Conservation (phyloP, 148 eudicot species). For the Tetragonia tetragonoides region DNA sequence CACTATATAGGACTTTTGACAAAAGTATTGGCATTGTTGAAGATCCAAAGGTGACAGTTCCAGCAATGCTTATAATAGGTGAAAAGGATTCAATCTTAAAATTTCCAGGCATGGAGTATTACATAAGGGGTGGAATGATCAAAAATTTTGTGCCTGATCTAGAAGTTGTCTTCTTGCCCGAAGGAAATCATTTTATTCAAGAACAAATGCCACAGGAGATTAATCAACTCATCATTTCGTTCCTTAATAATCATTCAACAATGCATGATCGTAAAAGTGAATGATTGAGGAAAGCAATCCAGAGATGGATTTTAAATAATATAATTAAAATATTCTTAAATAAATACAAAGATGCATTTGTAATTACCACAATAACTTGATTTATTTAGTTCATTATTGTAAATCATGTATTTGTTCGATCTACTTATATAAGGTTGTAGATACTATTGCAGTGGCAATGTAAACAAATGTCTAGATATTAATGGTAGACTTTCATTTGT, state of each 20-base stretch:
- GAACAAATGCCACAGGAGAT: constrained; percentile 43
- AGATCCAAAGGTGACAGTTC: constrained; percentile 20
- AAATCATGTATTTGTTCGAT: no score
- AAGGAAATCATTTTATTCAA: constrained; percentile 44
- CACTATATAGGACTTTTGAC: constrained; percentile 17
- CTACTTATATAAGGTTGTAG: no score
- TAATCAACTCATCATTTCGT: constrained; percentile 33
- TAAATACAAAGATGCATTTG: no score
- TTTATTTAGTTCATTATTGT: no score
- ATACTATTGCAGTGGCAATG: no score
- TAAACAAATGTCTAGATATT: no score
- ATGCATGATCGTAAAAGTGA: no score
- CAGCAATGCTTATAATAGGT: constrained; percentile 40
- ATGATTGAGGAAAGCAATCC: no score
- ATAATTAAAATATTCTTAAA: no score
- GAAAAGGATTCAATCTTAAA: constrained; percentile 35
- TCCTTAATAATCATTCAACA: constrained; percentile 28
- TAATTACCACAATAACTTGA: no score
- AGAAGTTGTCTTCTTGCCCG: constrained; percentile 27
- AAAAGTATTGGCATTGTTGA: constrained; percentile 9
- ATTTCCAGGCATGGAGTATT: constrained; percentile 31
- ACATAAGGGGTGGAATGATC: constrained; percentile 30
- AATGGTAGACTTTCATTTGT: no score
- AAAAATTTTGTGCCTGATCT: constrained; percentile 35
- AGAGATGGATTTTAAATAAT: no score